Conservation (phyloP, 164 flowering plant genomes). For the Stephania cephalantha region DNA sequence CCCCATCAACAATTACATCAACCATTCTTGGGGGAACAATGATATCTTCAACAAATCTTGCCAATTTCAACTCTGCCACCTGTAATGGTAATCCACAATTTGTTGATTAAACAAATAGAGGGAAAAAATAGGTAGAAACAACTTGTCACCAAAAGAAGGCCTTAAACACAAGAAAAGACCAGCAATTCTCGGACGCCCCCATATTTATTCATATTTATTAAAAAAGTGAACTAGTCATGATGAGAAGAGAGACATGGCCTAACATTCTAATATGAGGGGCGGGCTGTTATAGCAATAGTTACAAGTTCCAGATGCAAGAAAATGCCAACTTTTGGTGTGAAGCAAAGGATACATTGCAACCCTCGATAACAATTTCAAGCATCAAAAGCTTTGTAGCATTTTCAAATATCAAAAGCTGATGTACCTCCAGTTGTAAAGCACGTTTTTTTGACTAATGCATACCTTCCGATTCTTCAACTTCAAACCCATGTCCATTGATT, state of each 20-base stretch:
- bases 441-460: constrained; percentile 3
- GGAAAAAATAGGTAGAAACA: background rate
- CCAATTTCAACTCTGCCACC: constrained; percentile 88
- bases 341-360: background rate
- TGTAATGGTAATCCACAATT: constrained; percentile 17
- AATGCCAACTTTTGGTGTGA: background rate
- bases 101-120: background rate
- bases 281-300: background rate
- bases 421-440: background rate
- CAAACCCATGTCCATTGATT: constrained; percentile 98
- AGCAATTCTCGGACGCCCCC: background rate
- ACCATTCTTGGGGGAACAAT: constrained; percentile 95
- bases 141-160: background rate
- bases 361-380: background rate
- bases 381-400: background rate
- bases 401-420: background rate
- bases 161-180: background rate
- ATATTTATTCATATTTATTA: too few relatives aligned
- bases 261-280: too few relatives aligned
- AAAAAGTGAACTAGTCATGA: too few relatives aligned
- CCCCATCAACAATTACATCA: constrained; percentile 91
- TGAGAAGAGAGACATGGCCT: too few relatives aligned
- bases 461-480: constrained; percentile 99
- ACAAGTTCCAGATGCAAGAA: background rate
- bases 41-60: constrained; percentile 92